Evolutionary conservation across 257 asterid species (phyloP), one percentile per base, ranked within the genome.

Genomic region (Nicotiana undulata): DNA sequence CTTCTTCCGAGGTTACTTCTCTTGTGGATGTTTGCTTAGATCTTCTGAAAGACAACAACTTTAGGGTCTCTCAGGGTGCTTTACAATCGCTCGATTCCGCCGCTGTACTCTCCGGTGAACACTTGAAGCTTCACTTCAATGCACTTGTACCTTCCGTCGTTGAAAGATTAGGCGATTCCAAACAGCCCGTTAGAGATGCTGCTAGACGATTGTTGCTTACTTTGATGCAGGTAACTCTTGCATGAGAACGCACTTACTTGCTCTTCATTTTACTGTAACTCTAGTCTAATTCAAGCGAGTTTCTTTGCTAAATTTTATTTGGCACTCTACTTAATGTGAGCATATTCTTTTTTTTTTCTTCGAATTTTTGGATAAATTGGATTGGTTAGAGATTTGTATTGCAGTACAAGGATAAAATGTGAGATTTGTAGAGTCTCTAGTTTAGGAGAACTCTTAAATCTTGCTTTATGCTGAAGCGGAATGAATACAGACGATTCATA

Each of bases 181-280:
- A 96, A 79, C 99, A 94, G 82, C 99, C 99, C 0, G 99, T 96
- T 58, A 85, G 99, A 82, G 98, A 96, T 78, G 98, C 99, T 22
- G 94, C 97, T 17, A 86, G 98, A 44, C 87, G 98, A 83, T 82
- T 96, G 46, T 65, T 96, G 87, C 98, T 94, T 83, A 96, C 99
- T 66, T 93, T 94, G 53, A 96, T 96, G 99, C 97, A 94, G 98
- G 98, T 96, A 40, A 88, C 55, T 37, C 58, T 18, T 64, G 79
- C 85, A 76, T 79, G 75, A 40, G 12, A 29, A 63, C 51, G 59
- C 82, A 12, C 9, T 37, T 34, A 34, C 53, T 40, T 34, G 18
- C 52, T 60, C 60, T 59, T 78, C 61, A 6, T 22, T 63, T 67
- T 79, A 34, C 29, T 22, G 26, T 26, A 17, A 61, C 24, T 34